phyloP scores from a whole-genome alignment of 78 protist species.

The Tieghemostelium lacteum region DNA sequence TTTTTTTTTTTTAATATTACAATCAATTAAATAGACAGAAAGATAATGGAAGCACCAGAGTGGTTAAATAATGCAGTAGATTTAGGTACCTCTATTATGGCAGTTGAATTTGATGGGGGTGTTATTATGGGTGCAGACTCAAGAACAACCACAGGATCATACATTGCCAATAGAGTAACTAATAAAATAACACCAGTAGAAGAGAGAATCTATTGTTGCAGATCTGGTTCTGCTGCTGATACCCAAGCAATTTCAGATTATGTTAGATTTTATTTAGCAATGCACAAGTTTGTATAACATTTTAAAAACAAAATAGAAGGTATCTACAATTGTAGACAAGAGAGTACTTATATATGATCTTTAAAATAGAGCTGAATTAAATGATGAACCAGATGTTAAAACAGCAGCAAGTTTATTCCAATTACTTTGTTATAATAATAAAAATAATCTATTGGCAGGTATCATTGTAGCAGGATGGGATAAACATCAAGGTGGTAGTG shows the following conservation, averaged over 20 bases:
- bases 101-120: slow-evolving; percentile 96
- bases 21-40: no score
- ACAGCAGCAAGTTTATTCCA: slow-evolving; percentile 95
- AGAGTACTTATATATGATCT: background rate
- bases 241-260: slow-evolving; percentile 96
- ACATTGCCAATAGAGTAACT: slow-evolving; percentile 96
- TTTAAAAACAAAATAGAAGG: background rate
- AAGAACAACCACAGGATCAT: slow-evolving; percentile 94
- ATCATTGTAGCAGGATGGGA: slow-evolving; percentile 99
- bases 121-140: slow-evolving; percentile 98
- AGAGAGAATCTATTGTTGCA: slow-evolving; percentile 93
- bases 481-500: slow-evolving; percentile 89
- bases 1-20: no score
- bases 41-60: slow-evolving; percentile 66
- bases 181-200: slow-evolving; percentile 94
- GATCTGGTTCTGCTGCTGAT: slow-evolving; percentile 99
- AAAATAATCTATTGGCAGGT: slow-evolving; percentile 93
- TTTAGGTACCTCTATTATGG: slow-evolving; percentile 97
- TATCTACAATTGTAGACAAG: background rate
- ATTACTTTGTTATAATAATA: slow-evolving; percentile 92
- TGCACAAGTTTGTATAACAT: slow-evolving; percentile 81
- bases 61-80: slow-evolving; percentile 71
- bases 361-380: slow-evolving; percentile 85
- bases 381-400: slow-evolving; percentile 88
- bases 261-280: slow-evolving; percentile 85